These are phyloP conservation scores for Scytalidium sp. DNA, from an alignment of 2,329 filamentous ascomycete genomes.

Conservation along the genomic window DNA sequence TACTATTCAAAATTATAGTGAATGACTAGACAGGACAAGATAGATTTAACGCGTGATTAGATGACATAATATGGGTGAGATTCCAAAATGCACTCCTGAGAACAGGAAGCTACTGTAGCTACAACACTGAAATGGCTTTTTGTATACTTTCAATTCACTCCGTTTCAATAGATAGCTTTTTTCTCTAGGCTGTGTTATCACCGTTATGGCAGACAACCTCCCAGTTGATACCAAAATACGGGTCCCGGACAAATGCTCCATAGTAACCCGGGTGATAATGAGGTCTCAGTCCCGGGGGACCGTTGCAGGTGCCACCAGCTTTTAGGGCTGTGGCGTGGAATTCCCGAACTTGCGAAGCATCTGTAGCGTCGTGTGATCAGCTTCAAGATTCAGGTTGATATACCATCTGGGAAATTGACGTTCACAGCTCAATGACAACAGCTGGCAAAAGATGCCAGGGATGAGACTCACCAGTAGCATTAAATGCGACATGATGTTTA, in stretches of 20 bases:
- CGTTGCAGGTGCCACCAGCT: background rate
- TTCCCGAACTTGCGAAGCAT: slow-evolving; percentile 10
- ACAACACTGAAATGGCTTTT: too few relatives aligned
- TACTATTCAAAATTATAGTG: too few relatives aligned
- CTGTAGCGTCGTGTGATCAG: slow-evolving; percentile 3
- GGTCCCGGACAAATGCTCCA: background rate
- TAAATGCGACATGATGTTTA: slow-evolving; percentile 13
- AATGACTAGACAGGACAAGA: too few relatives aligned
- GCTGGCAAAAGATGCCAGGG: background rate
- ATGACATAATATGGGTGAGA: too few relatives aligned
- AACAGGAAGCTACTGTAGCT: too few relatives aligned
- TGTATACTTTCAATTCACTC: too few relatives aligned
- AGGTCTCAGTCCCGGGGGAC: background rate
- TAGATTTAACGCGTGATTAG: too few relatives aligned
- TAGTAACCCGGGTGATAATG: slow-evolving; percentile 6
- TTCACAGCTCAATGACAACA: background rate
- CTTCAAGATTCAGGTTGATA: background rate
- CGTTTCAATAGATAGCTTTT: too few relatives aligned
- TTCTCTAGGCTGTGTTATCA: too few relatives aligned
- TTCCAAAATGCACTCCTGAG: too few relatives aligned
- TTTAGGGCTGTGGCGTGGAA: slow-evolving; percentile 11
- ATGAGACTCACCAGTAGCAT: slow-evolving; percentile 9
- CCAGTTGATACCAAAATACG: background rate
- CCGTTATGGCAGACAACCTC: background rate
- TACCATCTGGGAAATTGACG: background rate